Evolutionary conservation across 129 eudicot species (phyloP), one percentile per base, ranked within the genome.

Genomic region (Chrysanthemum lavandulifolium): DNA sequence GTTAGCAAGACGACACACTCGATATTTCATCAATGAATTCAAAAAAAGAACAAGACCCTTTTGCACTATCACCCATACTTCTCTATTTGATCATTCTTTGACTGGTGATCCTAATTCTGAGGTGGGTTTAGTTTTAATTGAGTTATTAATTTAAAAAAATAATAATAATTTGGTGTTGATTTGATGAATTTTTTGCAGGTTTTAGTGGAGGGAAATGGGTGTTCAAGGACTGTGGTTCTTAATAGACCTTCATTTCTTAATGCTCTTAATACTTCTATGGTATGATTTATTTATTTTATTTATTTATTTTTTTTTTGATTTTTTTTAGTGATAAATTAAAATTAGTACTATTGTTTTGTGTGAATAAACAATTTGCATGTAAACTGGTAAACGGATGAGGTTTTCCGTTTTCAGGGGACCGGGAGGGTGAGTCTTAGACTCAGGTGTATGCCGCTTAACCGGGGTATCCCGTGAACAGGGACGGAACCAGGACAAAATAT

Each of bases 211-310:
- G 87, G 87, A 8, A 77, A 82, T 69, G 79, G 65, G 49, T 33
- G 65, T 68, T 82, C 90, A 10, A 82, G 96, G 79, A 83, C 86
- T 15, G 90, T 83, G 15, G 59, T 90, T 79, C 88, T 90, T 65
- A 87, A 90, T 69, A 75, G 96, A 70, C 96, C 92, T 40, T 19
- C 78, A 4, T 25, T 52, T 12, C 90, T 89, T 56, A 89, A 89
- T 72, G 89, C 92, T 67, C 79, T 89, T 45, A 78, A 82, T 21
- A 70, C 76, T 69, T 64, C 92, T 33, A 57, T 80, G 84, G 96
- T 89, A 7, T 25, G 43, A 25, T 61, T 53, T 19, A 19, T 25
- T 5, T 14, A 21, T 60, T 31, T 7, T 60, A 0, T 19, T 60
- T 6, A 0, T 23, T 23, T 23, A 19, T 19, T 19, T 19, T 19